phyloP scores from a whole-genome alignment of 805 yeast species.

The Candida boleticola region DNA sequence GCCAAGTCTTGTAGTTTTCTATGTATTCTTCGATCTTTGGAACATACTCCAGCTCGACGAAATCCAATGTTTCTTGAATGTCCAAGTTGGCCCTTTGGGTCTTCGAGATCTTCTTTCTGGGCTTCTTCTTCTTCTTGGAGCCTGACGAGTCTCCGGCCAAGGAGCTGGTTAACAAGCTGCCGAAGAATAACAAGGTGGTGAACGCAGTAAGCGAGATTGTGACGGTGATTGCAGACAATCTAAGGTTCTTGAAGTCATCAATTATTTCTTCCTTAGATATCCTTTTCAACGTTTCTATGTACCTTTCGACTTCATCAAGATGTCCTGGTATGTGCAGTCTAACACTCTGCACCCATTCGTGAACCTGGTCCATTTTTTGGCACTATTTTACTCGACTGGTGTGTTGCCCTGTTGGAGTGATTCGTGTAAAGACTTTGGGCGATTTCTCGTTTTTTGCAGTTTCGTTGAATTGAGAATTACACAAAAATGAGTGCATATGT shows the following conservation, averaged over 20 bases:
- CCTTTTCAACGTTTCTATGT: constrained; percentile 7
- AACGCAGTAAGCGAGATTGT: constrained; percentile 27
- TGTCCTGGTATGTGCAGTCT: constrained; percentile 6
- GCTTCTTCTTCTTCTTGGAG: constrained; percentile 18
- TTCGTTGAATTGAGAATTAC: constrained; percentile 1
- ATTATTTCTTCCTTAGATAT: constrained; percentile 22
- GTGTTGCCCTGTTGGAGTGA: too few species aligned
- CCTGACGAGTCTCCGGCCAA: not conserved
- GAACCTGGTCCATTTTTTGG: not conserved
- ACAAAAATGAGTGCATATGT: too few species aligned
- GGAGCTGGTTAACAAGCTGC: constrained; percentile 12
- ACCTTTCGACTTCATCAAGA: constrained; percentile 6
- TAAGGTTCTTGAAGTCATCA: constrained; percentile 27
- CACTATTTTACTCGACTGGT: too few species aligned
- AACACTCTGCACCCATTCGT: not conserved
- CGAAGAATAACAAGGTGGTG: constrained; percentile 25
- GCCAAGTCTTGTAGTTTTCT: constrained; percentile 22
- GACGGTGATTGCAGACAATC: constrained; percentile 33
- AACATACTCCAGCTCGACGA: constrained; percentile 38
- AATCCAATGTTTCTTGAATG: constrained; percentile 38
- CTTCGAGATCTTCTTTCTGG: constrained; percentile 36
- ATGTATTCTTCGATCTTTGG: constrained; percentile 36
- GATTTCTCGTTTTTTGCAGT: too few species aligned
- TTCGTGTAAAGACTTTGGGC: too few species aligned
- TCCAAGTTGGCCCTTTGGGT: constrained; percentile 40